phyloP scores from a whole-genome alignment of 148 eudicot genomes.

The Arbutus unedo region DNA sequence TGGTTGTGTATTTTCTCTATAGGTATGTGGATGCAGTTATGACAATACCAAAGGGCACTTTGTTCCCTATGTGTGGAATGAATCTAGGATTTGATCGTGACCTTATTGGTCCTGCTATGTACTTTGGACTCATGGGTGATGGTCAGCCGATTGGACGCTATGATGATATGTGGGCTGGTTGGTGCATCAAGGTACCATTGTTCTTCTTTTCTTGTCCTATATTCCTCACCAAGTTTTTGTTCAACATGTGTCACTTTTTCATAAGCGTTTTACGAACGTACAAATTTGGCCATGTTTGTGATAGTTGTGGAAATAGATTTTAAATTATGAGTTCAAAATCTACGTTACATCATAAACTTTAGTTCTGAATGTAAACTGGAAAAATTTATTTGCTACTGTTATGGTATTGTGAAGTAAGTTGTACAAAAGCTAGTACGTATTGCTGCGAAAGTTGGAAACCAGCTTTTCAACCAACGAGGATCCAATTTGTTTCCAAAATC shows the following conservation, averaged over 20 bases:
- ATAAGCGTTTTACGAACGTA: neutral
- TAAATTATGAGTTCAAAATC: too few relatives aligned
- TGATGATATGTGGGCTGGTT: slow-evolving; percentile 80
- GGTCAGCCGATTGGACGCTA: slow-evolving; percentile 76
- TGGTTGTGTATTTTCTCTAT: neutral
- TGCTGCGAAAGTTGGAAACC: too few relatives aligned
- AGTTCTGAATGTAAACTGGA: too few relatives aligned
- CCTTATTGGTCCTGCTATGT: slow-evolving; percentile 72
- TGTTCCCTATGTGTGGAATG: slow-evolving; percentile 76
- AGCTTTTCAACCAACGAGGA: too few relatives aligned
- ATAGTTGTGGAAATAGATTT: too few relatives aligned
- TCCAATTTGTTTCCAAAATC: too few relatives aligned
- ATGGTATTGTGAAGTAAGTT: too few relatives aligned
- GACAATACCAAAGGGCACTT: slow-evolving; percentile 62
- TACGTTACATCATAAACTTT: too few relatives aligned
- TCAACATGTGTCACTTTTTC: neutral
- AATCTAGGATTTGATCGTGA: slow-evolving; percentile 63
- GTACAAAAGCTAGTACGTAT: too few relatives aligned
- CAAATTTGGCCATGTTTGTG: too few relatives aligned
- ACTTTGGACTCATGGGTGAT: slow-evolving; percentile 77
- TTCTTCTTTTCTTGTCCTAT: neutral
- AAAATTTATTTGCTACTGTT: too few relatives aligned
- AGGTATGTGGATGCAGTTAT: slow-evolving; percentile 67
- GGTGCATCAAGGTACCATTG: slow-evolving; percentile 56
- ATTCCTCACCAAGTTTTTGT: neutral